phyloP scores from a whole-genome alignment of 495 filamentous ascomycete species.

The Aspergillus mulundensis region DNA sequence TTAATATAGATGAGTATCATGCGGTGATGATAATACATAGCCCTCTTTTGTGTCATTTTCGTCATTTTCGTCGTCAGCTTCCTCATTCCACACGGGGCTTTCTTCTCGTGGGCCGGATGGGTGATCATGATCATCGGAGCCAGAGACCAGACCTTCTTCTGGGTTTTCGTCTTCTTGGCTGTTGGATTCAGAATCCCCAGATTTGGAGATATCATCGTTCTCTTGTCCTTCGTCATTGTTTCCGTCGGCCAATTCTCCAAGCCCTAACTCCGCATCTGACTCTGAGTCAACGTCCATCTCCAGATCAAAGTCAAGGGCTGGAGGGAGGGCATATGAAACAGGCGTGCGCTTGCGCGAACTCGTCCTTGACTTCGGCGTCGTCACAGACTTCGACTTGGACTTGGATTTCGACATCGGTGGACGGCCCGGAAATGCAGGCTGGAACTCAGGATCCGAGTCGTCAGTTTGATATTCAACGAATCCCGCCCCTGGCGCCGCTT shows the following conservation, averaged over 20 bases:
- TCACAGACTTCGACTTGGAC: background rate
- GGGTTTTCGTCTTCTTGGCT: background rate
- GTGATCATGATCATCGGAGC: background rate
- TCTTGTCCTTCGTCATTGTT: background rate
- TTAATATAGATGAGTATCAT: background rate
- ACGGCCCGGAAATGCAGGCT: background rate
- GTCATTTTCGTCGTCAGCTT: background rate
- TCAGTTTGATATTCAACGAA: background rate
- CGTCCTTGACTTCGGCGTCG: background rate
- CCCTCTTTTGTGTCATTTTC: background rate
- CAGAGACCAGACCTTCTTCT: background rate
- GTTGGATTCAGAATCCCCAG: too few relatives aligned
- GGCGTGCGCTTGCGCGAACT: background rate
- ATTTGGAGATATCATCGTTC: background rate
- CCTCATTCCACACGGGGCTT: background rate
- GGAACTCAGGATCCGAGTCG: conserved; percentile 1
- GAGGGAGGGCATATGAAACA: background rate
- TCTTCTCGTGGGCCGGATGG: background rate
- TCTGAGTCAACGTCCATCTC: background rate
- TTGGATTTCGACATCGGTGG: background rate
- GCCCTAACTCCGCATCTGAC: background rate
- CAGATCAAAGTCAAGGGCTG: background rate
- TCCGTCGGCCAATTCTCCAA: background rate
- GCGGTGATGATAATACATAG: background rate
- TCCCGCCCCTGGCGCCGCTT: too few relatives aligned